Evolutionary conservation across 345 rosid species (phyloP), one percentile per base, ranked within the genome.

Genomic region (Lagerstroemia speciosa): DNA sequence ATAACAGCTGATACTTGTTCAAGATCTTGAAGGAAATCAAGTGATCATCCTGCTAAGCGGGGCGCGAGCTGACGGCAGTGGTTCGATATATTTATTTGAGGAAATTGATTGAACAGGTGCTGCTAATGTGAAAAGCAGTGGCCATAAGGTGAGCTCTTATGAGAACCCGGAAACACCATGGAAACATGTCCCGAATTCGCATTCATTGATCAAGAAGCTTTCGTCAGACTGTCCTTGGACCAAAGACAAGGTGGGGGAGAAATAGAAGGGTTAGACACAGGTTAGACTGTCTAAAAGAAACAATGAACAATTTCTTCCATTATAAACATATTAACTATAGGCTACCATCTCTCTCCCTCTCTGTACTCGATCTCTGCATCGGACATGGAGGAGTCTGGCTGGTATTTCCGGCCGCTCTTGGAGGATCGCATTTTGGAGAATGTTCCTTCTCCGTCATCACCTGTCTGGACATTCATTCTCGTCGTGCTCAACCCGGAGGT

Each of bases 281-380:
- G 66, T 63, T 15, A 37, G 38, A 16, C 5, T 63, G 16, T 11
- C 37, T 43, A 2, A 14, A 33, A 6, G 38, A 62, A 30, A 31
- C 65, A 62, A 62, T 38, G 20, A 8, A 32, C 5, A 32, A 31
- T 70, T 75, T 74, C 32, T 30, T 14, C 6, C 29, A 58, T 57
- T 58, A 58, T 58, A 16, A 58, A 58, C 33, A 58, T 58, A 30
- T 30, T 58, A 27, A 58, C 63, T 58, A 27, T 0, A 55, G 61
- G 31, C 61, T 55, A 55, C 61, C 40, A 11, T 76, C 82, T 9
- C 66, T 58, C 76, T 87, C 17, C 14, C 46, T 64, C 65, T 62
- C 96, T 68, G 74, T 92, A 94, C 71, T 94, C 98, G 22, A 94
- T 76, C 85, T 94, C 99, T 31, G 99, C 98, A 79, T 94, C 99